Evolutionary conservation across 2,329 filamentous ascomycete genomes (phyloP), one percentile per base, ranked within the genome.

Genomic region (Cyclaneusma minus): DNA sequence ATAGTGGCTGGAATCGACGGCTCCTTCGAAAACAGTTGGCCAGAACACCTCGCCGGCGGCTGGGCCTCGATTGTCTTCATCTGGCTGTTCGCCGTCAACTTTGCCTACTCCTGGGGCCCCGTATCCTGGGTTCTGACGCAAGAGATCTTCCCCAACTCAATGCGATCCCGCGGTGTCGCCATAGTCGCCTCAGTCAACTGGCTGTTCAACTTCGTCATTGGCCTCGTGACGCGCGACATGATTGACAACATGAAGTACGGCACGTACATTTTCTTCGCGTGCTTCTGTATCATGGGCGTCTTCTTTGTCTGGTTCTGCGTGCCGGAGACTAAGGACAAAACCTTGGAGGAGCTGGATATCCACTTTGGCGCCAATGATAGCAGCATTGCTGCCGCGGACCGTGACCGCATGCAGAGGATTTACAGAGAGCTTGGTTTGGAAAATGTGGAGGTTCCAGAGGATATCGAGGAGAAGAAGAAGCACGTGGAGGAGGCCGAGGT

Each of bases 191-290:
- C 48, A 0, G 50, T 47, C 32, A 56, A 56, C 38, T 56, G 53
- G 52, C 36, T 39, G 29, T 42, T 43, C 30, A 43, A 32, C 15
- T 32, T 35, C 12, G 43, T 50, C 23, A 49, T 50, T 13, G 48
- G 48, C 18, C 54, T 56, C 50, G 51, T 53, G 4, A 51, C 53
- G 0, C 51, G 52, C 0, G 50, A 54, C 24, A 37, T 39, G 37
- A 25, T 38, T 6, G 29, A 29, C 2, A 28, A 16, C 8, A 29
- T 39, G 27, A 36, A 32, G 29, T 33, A 25, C 18, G 31, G 25
- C 40, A 38, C 45, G 30, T 60, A 57, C 26, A 50, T 60, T 26
- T 48, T 60, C 27, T 58, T 57, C 28, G 54, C 53, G 4, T 44
- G 45, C 24, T 42, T 57, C 27, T 56, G 54, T 28, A 42, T 37